Evolutionary conservation across 768 basidiomycete species (phyloP), one percentile per base, ranked within the genome.

Genomic region (Amanita inopinata): DNA sequence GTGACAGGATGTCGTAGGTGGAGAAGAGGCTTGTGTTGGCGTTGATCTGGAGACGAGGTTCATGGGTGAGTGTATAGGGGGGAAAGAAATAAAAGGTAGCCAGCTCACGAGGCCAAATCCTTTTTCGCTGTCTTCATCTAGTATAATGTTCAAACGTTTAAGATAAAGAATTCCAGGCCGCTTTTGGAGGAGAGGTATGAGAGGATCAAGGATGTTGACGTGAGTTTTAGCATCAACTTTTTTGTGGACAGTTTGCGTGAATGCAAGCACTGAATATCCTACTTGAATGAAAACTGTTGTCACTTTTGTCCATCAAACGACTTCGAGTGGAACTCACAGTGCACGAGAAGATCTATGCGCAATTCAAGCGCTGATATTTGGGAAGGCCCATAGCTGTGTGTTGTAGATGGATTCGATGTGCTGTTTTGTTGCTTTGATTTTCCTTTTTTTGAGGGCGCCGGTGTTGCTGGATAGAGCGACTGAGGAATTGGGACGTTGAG

Each of bases 91-190:
- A 19, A 35, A 36, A 12, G 30, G 27, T 25, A 8, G 25, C 11
- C 8, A 7, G 22, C 70, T 49, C 44, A 90, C 86, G 56, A 90
- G 56, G 22, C 87, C 85, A 52, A 85, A 83, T 1, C 88, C 84
- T 57, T 87, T 89, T 57, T 90, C 85, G 53, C 88, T 89, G 31
- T 81, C 83, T 52, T 87, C 78, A 47, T 89, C 82, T 6, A 90
- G 68, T 8, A 84, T 65, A 38, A 92, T 80, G n/a, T 79, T 88
- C 43, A 93, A 56, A 37, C 88, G 66, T 56, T 84, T 88, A 38
- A 93, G 63, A 46, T 74, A 77, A 2, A 85, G 60, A 23, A 85
- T 60, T 0, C 81, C 79, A 1, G 65, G 56, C 32, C 84, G 69
- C 11, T 69, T 63, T 45, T 73, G 74, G 18, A 87, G 60, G 45